phyloP scores from a whole-genome alignment of 2,329 filamentous ascomycete genomes.

The Hawksworthiomyces lignivorus region DNA sequence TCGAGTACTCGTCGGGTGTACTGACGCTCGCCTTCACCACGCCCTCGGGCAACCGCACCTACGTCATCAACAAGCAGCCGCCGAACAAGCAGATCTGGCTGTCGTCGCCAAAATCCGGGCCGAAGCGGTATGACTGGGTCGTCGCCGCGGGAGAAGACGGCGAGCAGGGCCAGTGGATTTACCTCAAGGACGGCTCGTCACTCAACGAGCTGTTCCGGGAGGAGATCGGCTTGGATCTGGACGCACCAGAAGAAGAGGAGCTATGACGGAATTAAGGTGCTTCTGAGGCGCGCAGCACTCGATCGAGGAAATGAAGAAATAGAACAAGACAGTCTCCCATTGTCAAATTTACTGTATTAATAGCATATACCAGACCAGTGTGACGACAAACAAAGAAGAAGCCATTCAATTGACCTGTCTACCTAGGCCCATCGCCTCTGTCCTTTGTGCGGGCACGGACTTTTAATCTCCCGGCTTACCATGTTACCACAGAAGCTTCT shows the following conservation, averaged over 20 bases:
- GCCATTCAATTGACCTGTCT: too few relatives aligned
- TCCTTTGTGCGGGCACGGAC: too few relatives aligned
- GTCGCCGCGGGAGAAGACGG: conserved; percentile 50
- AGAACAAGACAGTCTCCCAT: too few relatives aligned
- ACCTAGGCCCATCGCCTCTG: too few relatives aligned
- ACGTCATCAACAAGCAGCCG: conserved; percentile 97
- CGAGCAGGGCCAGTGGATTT: conserved; percentile 73
- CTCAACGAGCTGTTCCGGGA: conserved; percentile 64
- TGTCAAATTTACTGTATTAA: too few relatives aligned
- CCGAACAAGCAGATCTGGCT: conserved; percentile 98
- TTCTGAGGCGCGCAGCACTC: too few relatives aligned
- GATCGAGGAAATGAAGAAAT: too few relatives aligned
- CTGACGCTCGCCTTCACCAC: conserved; percentile 11
- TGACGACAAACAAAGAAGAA: too few relatives aligned
- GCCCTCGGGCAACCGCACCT: conserved; percentile 49
- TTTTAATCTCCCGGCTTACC: too few relatives aligned
- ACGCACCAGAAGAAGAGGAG: not conserved
- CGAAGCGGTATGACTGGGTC: conserved; percentile 92
- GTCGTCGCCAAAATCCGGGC: conserved; percentile 81
- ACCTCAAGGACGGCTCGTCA: conserved; percentile 72
- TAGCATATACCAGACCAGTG: too few relatives aligned
- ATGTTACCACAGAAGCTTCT: too few relatives aligned
- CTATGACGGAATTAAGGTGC: too few relatives aligned
- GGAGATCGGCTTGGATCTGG: conserved; percentile 65
- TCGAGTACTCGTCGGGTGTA: conserved; percentile 59